Evolutionary conservation across 2,329 filamentous ascomycete species (phyloP).

Genomic region (Claviceps paspali): DNA sequence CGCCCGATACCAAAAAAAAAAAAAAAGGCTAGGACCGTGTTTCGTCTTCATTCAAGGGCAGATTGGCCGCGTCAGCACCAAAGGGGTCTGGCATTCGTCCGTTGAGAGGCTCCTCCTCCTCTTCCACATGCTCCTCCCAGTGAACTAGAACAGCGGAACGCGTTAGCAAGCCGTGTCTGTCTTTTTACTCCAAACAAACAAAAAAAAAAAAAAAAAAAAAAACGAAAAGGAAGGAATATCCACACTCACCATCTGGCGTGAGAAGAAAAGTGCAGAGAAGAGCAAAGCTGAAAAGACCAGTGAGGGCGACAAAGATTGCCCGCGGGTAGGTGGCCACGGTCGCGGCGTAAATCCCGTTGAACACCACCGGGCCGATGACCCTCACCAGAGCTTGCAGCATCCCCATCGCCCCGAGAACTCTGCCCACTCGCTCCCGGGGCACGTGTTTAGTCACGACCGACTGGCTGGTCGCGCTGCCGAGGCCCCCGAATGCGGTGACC

Average conservation of each 20-base stretch:
- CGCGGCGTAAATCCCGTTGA: conserved; percentile 71
- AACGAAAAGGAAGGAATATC: background rate
- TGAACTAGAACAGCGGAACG: conserved; percentile 12
- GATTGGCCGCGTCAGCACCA: conserved; percentile 5
- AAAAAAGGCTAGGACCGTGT: conserved; percentile 10
- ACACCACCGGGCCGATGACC: conserved; percentile 64
- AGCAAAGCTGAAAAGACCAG: conserved; percentile 48
- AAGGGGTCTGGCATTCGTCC: conserved; percentile 5
- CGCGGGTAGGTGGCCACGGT: conserved; percentile 70
- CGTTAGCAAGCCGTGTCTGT: too few relatives aligned
- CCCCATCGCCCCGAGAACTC: conserved; percentile 78
- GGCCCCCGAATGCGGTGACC: conserved; percentile 62
- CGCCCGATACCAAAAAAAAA: background rate
- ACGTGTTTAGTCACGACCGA: conserved; percentile 83
- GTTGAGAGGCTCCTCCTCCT: conserved; percentile 12
- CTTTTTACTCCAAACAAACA: too few relatives aligned
- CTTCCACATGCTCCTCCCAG: conserved; percentile 15
- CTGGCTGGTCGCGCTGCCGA: conserved; percentile 74
- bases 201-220: too few relatives aligned
- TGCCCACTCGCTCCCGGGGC: conserved; percentile 63
- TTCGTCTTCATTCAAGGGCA: conserved; percentile 14
- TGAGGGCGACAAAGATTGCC: conserved; percentile 66
- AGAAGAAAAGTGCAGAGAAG: conserved; percentile 57
- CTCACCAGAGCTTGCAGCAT: conserved; percentile 70
- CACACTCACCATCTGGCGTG: conserved; percentile 53